Percentiles rank a stretch among this genome's conserved stretches.
Conservation (phyloP, 257 asterid genomes). For the Fraxinus americana region DNA sequence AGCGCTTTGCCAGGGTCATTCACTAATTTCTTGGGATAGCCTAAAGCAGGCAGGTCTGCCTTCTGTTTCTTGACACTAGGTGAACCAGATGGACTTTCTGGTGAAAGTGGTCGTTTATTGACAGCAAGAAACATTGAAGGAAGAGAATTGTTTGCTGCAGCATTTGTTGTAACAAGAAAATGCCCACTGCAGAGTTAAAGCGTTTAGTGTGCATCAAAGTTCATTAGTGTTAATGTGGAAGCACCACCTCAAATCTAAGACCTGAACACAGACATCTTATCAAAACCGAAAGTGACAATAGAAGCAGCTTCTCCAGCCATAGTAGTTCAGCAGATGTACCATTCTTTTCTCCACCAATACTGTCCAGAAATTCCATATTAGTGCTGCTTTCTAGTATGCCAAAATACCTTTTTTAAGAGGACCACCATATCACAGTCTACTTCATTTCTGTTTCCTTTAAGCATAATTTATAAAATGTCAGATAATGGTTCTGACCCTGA, state of each 20-base stretch:
- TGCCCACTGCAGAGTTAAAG: neutral
- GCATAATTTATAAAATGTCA: neutral
- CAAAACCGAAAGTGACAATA: neutral
- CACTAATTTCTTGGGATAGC: constrained; percentile 57
- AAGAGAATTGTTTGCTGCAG: constrained; percentile 62
- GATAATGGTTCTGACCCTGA: constrained; percentile 10
- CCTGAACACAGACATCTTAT: constrained; percentile 2
- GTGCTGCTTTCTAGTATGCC: constrained; percentile 15
- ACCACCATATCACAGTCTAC: constrained; percentile 13
- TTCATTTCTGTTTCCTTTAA: constrained; percentile 9
- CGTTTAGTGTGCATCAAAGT: neutral
- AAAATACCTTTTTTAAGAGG: constrained; percentile 17
- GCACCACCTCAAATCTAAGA: constrained; percentile 19
- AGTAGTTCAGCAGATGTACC: constrained; percentile 7
- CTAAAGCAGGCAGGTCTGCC: no score
- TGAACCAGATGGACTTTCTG: constrained; percentile 88
- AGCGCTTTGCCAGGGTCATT: constrained; percentile 83
- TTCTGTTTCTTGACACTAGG: constrained; percentile 17
- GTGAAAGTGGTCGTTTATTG: constrained; percentile 96
- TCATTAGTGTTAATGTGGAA: neutral
- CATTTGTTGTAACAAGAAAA: constrained; percentile 11
- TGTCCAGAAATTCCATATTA: constrained; percentile 2
- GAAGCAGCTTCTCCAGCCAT: constrained; percentile 10
- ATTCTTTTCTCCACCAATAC: constrained; percentile 15
- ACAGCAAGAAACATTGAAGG: constrained; percentile 65